Evolutionary conservation across 345 rosid species (phyloP).

Genomic region (Eucalyptus tenuipes): DNA sequence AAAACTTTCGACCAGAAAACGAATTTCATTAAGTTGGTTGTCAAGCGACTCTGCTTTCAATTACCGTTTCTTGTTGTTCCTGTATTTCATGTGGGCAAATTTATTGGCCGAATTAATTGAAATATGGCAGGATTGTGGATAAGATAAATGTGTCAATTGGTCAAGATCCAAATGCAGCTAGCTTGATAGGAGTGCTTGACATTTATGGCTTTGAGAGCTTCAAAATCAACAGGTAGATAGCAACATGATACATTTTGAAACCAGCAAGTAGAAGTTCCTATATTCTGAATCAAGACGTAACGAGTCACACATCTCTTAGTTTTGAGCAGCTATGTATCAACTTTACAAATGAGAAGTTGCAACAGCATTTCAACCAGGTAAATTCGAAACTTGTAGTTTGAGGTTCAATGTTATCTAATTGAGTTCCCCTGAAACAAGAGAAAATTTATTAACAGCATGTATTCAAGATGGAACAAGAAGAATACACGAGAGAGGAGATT

Average conservation of each 20-base stretch:
- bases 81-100: not conserved
- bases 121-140: slow-evolving; percentile 71
- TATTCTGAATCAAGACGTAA: not conserved
- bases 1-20: slow-evolving; percentile 38
- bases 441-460: slow-evolving; percentile 64
- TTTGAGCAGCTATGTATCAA: slow-evolving; percentile 99
- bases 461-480: slow-evolving; percentile 99
- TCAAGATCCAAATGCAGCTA: slow-evolving; percentile 95
- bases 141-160: slow-evolving; percentile 90
- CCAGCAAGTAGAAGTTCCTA: not conserved
- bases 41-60: slow-evolving; percentile 3
- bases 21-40: slow-evolving; percentile 72
- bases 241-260: not conserved
- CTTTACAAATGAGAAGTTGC: slow-evolving; percentile 96
- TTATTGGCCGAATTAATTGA: not conserved
- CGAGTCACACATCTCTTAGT: slow-evolving; percentile 10
- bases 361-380: slow-evolving; percentile 99
- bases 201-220: slow-evolving; percentile 98
- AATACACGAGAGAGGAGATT: slow-evolving; percentile 95
- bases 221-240: slow-evolving; percentile 71
- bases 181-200: slow-evolving; percentile 94
- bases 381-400: not conserved
- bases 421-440: not conserved
- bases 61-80: not conserved
- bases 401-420: not conserved